These are phyloP conservation scores for Leonotis leonurus DNA, from an alignment of 257 asterid genomes.

Conservation along the genomic window DNA sequence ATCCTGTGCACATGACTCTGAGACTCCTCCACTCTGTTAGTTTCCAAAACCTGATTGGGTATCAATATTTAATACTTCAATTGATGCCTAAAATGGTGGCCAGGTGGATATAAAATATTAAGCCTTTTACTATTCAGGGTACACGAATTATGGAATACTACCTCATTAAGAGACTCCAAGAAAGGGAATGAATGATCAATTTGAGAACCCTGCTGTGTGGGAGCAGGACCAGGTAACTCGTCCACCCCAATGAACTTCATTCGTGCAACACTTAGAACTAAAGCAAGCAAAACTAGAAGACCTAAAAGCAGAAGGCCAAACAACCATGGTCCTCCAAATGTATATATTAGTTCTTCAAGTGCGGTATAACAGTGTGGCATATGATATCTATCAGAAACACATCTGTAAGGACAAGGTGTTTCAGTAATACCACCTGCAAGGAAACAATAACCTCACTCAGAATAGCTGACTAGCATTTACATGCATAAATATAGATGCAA, in stretches of 20 bases:
- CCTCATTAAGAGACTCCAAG: conserved; percentile 97
- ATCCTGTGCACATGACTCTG: conserved; percentile 97
- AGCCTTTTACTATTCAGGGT: not conserved
- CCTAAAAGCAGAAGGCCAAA: conserved; percentile 90
- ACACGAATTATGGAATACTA: conserved; percentile 14
- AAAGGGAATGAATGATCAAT: conserved; percentile 96
- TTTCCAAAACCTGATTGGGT: conserved; percentile 81
- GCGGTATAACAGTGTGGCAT: conserved; percentile 97
- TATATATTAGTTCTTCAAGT: conserved; percentile 89
- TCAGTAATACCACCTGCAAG: conserved; percentile 83
- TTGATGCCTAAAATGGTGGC: conserved; percentile 3
- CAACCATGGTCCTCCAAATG: conserved; percentile 99
- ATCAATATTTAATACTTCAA: conserved; percentile 15
- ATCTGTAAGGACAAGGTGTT: conserved; percentile 89
- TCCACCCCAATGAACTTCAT: conserved; percentile 96
- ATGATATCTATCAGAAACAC: conserved; percentile 86
- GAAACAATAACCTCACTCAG: conserved; percentile 17
- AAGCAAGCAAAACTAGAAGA: conserved; percentile 77
- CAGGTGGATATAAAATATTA: conserved; percentile 5
- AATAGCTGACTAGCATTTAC: not conserved
- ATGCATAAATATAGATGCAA: not conserved
- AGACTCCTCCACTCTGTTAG: conserved; percentile 96
- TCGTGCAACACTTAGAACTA: conserved; percentile 97
- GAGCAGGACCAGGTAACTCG: conserved; percentile 86
- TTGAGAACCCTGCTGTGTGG: conserved; percentile 92